Percentiles rank a stretch among this genome's conserved stretches.
Conservation (phyloP, 1,284 basidiomycete species). For the Sporisorium iseilematis-ciliati region DNA sequence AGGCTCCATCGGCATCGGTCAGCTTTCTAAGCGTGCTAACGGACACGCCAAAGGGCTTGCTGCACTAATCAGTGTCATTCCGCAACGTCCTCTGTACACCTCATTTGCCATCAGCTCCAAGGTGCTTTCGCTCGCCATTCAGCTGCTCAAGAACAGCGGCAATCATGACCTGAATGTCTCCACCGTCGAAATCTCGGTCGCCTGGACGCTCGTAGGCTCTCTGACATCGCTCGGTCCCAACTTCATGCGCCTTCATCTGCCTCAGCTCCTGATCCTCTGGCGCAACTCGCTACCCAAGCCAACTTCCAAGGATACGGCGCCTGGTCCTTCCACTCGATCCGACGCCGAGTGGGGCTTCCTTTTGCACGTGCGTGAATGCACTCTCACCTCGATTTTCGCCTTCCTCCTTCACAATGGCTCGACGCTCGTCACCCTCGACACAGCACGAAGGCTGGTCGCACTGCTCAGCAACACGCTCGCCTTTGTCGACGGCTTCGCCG, state of each 20-base stretch:
- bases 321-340: constrained; percentile 74
- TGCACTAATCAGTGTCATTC: constrained; percentile 85
- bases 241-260: constrained; percentile 90
- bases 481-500: constrained; percentile 79
- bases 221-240: constrained; percentile 93
- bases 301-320: constrained; percentile 81
- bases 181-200: constrained; percentile 87
- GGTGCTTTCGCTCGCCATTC: constrained; percentile 89
- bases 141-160: constrained; percentile 87
- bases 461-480: constrained; percentile 89
- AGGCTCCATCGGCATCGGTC: constrained; percentile 72
- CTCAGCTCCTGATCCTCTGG: constrained; percentile 94
- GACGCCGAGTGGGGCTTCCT: constrained; percentile 88
- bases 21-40: constrained; percentile 81
- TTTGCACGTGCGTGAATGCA: constrained; percentile 88
- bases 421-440: constrained; percentile 86
- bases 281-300: constrained; percentile 95
- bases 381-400: constrained; percentile 86
- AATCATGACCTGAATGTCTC: constrained; percentile 89
- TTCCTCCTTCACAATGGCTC: constrained; percentile 81
- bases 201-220: constrained; percentile 91
- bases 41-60: constrained; percentile 91
- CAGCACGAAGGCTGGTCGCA: constrained; percentile 86
- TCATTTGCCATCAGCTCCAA: constrained; percentile 93
- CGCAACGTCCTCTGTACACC: constrained; percentile 89